Conservation (phyloP, 805 yeast genomes). For the Yamadazyma scolyti region DNA sequence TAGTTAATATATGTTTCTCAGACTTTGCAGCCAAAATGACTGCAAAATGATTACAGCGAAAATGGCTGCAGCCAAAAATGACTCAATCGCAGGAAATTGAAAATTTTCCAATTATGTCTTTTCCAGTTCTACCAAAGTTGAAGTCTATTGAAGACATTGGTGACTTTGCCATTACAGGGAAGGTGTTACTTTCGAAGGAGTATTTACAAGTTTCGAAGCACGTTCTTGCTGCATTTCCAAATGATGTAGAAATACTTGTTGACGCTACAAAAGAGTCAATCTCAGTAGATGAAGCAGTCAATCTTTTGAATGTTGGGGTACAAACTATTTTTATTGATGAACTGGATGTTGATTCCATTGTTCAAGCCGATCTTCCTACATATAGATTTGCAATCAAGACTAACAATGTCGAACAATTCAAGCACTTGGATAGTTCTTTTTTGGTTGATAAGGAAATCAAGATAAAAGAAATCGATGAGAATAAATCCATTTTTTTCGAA, state of each 20-base stretch:
- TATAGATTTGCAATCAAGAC: constrained; percentile 37
- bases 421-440: constrained; percentile 11
- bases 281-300: constrained; percentile 44
- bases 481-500: constrained; percentile 25
- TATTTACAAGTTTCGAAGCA: constrained; percentile 27
- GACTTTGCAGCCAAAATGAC: too few species aligned
- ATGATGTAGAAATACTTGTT: constrained; percentile 23
- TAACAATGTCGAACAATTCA: constrained; percentile 8
- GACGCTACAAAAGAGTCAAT: constrained; percentile 23
- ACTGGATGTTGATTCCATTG: constrained; percentile 22
- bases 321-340: constrained; percentile 39
- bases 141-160: constrained; percentile 14
- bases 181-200: constrained; percentile 25
- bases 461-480: constrained; percentile 16
- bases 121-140: constrained; percentile 37
- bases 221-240: constrained; percentile 28
- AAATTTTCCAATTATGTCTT: constrained; percentile 25
- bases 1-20: too few species aligned
- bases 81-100: too few species aligned
- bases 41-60: too few species aligned
- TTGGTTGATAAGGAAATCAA: constrained; percentile 16
- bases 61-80: too few species aligned
- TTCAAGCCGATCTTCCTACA: constrained; percentile 49
- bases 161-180: constrained; percentile 30
- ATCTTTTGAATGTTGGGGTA: constrained; percentile 61